phyloP scores from a whole-genome alignment of 2,329 filamentous ascomycete genomes.

The Didymella glomerata region DNA sequence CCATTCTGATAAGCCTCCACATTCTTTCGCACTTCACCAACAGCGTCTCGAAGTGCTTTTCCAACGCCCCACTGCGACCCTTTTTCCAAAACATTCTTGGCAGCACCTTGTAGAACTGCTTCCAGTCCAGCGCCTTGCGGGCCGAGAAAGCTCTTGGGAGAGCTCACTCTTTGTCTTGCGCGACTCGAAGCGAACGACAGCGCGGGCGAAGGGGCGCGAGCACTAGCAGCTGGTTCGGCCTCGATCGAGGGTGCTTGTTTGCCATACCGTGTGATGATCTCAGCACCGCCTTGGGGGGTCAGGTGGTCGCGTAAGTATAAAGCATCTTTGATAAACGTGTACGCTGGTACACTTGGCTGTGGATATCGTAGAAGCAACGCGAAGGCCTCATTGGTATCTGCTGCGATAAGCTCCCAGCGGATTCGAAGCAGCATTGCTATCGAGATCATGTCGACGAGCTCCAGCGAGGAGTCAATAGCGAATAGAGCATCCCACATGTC shows the following conservation, averaged over 20 bases:
- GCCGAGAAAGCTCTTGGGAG: constrained; percentile 38
- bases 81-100: constrained; percentile 75
- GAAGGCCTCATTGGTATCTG: constrained; percentile 87
- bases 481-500: constrained; percentile 91
- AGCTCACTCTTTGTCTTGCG: constrained; percentile 39
- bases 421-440: constrained; percentile 93
- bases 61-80: constrained; percentile 82
- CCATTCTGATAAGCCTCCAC: constrained; percentile 69
- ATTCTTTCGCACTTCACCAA: constrained; percentile 81
- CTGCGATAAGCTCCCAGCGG: constrained; percentile 84
- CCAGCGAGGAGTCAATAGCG: constrained; percentile 79
- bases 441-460: constrained; percentile 89
- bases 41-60: constrained; percentile 79
- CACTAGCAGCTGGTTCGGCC: constrained; percentile 34
- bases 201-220: constrained; percentile 41
- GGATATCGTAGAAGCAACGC: constrained; percentile 87
- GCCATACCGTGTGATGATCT: constrained; percentile 76
- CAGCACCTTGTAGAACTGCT: constrained; percentile 76
- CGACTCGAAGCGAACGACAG: constrained; percentile 37
- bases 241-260: constrained; percentile 50
- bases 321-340: constrained; percentile 86
- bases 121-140: constrained; percentile 63
- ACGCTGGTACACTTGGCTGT: constrained; percentile 69
- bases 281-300: constrained; percentile 66
- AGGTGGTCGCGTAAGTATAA: constrained; percentile 75